phyloP scores from a whole-genome alignment of 148 eudicot species.

The Arbutus unedo region DNA sequence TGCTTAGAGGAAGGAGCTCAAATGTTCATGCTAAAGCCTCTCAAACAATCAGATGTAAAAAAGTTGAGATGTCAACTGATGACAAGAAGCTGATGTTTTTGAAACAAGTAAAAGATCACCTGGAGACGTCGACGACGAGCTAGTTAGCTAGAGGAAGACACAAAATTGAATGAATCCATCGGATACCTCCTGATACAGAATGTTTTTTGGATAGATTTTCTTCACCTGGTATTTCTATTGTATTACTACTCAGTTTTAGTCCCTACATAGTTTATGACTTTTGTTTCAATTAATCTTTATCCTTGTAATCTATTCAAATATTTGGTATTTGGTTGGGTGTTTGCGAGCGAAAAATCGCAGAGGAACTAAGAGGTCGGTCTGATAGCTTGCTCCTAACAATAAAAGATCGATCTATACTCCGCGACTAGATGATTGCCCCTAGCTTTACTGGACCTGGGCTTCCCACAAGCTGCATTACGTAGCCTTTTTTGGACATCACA shows the following conservation, averaged over 20 bases:
- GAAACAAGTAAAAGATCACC: neutral
- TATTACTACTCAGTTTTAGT: slow-evolving; percentile 3
- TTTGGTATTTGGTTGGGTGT: neutral
- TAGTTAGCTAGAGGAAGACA: neutral
- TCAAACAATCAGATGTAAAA: slow-evolving; percentile 57
- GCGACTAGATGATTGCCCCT: too few species aligned
- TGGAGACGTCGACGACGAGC: neutral
- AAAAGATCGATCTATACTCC: too few species aligned
- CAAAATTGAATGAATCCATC: neutral
- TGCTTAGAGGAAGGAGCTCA: slow-evolving; percentile 85
- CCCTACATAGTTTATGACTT: neutral
- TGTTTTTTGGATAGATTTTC: neutral
- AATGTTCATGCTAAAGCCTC: slow-evolving; percentile 71
- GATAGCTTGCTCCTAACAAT: too few species aligned
- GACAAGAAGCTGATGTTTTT: slow-evolving; percentile 23
- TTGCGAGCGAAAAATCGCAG: too few species aligned
- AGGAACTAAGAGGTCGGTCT: too few species aligned
- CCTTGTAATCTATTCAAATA: neutral
- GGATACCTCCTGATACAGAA: neutral
- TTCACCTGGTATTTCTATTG: neutral
- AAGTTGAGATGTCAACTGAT: slow-evolving; percentile 43
- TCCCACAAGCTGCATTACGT: too few species aligned
- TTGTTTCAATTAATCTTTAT: neutral
- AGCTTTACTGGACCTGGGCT: too few species aligned
- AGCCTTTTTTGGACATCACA: too few species aligned